Evolutionary conservation across 2,329 filamentous ascomycete species (phyloP).

Genomic region (Neopestalotiopsis sp.): DNA sequence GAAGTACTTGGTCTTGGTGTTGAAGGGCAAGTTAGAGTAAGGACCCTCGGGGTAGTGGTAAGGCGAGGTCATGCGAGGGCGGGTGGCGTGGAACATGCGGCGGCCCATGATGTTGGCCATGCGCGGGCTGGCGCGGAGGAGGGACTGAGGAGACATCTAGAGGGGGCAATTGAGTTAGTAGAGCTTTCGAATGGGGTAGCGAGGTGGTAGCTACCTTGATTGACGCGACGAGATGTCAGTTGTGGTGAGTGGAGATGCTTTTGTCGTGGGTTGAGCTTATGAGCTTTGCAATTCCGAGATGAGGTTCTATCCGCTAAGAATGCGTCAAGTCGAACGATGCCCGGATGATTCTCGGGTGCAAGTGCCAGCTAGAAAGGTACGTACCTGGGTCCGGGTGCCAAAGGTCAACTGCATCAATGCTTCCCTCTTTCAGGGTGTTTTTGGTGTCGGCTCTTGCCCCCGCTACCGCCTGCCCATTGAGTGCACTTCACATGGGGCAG

Average conservation of each 20-base stretch:
- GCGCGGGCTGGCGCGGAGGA: constrained; percentile 61
- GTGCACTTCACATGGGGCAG: too few relatives aligned
- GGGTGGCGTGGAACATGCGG: constrained; percentile 93
- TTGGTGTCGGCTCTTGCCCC: background rate
- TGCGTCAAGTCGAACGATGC: constrained; percentile 15
- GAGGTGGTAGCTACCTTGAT: constrained; percentile 10
- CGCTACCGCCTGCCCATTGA: constrained; percentile 13
- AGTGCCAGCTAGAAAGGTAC: background rate
- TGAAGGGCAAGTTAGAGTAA: constrained; percentile 95
- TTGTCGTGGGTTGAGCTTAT: constrained; percentile 4
- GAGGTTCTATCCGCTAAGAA: background rate
- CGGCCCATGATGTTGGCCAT: constrained; percentile 76
- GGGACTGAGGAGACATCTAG: constrained; percentile 81
- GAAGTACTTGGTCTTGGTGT: constrained; percentile 90
- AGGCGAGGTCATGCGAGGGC: constrained; percentile 82
- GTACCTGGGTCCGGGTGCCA: background rate
- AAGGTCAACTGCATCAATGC: background rate
- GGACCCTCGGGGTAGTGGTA: constrained; percentile 99
- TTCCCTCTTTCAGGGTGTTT: background rate
- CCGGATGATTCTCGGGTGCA: constrained; percentile 10
- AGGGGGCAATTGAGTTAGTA: constrained; percentile 46
- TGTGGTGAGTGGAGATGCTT: constrained; percentile 19
- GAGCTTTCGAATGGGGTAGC: background rate
- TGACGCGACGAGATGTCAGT: background rate
- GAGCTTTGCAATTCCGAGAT: constrained; percentile 8